Evolutionary conservation across 208 protist genomes (phyloP), one percentile per base, ranked within the genome.

Genomic region (Herpetomonas tarakana): DNA sequence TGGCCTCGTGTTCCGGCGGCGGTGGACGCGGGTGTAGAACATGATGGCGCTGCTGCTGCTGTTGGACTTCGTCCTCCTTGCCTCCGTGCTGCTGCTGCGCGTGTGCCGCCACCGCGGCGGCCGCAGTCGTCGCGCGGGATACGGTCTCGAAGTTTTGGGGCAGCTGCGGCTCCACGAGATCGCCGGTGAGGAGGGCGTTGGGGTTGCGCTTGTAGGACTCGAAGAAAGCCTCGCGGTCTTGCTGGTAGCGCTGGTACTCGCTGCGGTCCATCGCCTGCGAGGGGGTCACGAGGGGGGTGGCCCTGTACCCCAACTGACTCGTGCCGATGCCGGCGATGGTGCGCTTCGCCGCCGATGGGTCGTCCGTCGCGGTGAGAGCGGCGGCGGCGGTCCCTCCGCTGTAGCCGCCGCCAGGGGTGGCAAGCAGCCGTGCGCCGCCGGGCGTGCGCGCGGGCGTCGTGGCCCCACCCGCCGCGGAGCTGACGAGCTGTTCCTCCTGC

Each of bases 221-320:
- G 74, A 94, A 89, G 27, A 90, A 65, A 14, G 71, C 65, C 56
- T 94, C 87, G 27, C 83, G 76, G 61, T 89, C 57, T 1, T 25
- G 44, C 12, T 77, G 53, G 81, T 78, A 94, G 38, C 47, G 22
- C 52, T 84, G 27, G 53, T 85, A 86, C 21, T 81, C 76, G 9
- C 63, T 58, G 1, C 28, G 21, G 35, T 30, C 70, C 76, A 94
- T 58, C 2, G 58, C 9, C 9, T 58, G 28, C 12, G 73, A 50
- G 19, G 87, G 83, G 56, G 71, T 81, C 27, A 61, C 52, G 49
- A 94, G 75, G 18, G 83, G 87, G 21, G 59, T 49, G 0, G 83
- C 52, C 3, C 62, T 29, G 26, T 74, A 68, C 47, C 81, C 83
- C 2, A 91, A 53, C 49, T 86, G 74, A 11, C 38, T 63, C 18